Base-by-base conservation (phyloP, 139 green algal species). In the Pedinophyceae sp. region DNA sequence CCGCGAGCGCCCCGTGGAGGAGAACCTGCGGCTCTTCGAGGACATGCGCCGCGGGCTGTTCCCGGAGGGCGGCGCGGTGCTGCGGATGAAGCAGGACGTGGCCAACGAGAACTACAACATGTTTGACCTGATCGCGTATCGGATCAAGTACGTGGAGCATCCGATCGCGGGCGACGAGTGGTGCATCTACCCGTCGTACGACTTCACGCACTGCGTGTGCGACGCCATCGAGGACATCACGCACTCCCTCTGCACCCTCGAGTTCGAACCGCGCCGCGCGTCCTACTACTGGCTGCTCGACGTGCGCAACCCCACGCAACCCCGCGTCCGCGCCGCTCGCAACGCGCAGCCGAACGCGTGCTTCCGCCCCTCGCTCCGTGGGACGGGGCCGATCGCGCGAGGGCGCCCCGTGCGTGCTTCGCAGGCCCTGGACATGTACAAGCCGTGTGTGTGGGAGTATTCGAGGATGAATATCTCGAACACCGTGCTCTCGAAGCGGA, bases 181-280 rank as follows among this genome's bases (percentile, higher is more conserved):
- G 86, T 96, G 87, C 77, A 93, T 99, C 66, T 99, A 99, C 72
- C 91, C 91, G 23, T 93, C 80, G 18, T 99, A 99, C 62, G 91
- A 99, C 81, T 99, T 86, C 83, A 98, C 91, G 1, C 91, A 99
- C 75, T 98, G 89, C 77, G 50, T 99, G 24, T 87, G 92, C 58
- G 91, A 99, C 70, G 65, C 77, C 0, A 58, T 99, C n/a, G 91
- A 99, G 68, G 84, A 98, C 75, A 86, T 99, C 63, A 93, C 86
- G 1, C 91, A 99, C 74, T 99, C 91, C 3, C 71, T 99, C 60
- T 99, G 92, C 76, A 99, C 92, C 6, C 73, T 99, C 40, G 92
- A 99, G 72, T 99, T 99, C 71, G 87, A 96, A 74, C 70, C 75
- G 2, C 68, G 92, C 3, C 72, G 93, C 20, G 89, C 91, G n/a